Base-by-base conservation (phyloP, 768 basidiomycete genomes). In the Leucogyrophana mollusca region DNA sequence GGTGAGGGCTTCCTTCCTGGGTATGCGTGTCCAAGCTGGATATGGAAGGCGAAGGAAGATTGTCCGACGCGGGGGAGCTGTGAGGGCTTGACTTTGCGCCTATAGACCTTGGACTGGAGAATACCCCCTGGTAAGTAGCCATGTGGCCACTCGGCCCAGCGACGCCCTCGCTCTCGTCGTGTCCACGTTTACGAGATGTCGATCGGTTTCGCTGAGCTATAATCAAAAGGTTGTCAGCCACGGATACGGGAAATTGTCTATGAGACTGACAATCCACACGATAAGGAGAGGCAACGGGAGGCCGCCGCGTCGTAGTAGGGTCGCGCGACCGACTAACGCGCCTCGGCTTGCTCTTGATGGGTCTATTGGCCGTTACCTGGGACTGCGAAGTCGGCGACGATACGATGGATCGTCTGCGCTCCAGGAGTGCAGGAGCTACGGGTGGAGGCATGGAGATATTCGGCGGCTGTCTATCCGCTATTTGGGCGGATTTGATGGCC, bases 61-160 rank as follows among this genome's bases (percentile, higher is more conserved):
- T 83, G 11, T 73, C 78, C 10, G 87, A 90, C 2, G 80, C 79
- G 2, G 87, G 87, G 11, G 87, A 90, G 59, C 87, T 85, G 55
- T 87, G 86, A 7, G 82, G 73, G 58, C 85, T 88, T 9, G 76
- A 67, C 34, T 63, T 74, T 10, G 73, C 61, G 20, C 66, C 66
- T 13, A 68, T 59, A 20, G 73, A 67, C 5, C 71, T 71, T 9
- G 83, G 80, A 46, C 78, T 79, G 4, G 79, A 72, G 55, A 83
- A 83, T 23, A 74, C 73, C 32, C 78, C 79, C 51, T 79, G 78
- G 53, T 73, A 81, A 2, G 73, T 61, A 10, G 66, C 56, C 44
- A 68, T 51, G 20, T n/a, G n/a, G n/a, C n/a, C n/a, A n/a, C 44
- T 57, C 23, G 60, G 49, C 27, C 74, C 74, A 38, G 83, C 76